These are phyloP conservation scores for Obelidium mucronatum DNA, from an alignment of 192 early-diverging fungal genomes.

Conservation along the genomic window DNA sequence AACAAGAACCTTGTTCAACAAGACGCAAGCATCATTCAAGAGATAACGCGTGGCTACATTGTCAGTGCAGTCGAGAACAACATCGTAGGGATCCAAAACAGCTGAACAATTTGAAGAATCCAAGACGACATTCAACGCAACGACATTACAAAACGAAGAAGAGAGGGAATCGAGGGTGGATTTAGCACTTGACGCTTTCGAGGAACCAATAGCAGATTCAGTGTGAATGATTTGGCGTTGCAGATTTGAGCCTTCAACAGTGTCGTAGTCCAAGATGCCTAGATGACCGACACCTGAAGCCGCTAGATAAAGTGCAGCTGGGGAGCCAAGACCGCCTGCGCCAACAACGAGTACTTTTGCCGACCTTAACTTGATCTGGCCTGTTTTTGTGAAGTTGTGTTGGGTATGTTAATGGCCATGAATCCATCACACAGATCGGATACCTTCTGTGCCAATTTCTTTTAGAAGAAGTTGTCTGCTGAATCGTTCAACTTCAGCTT, in stretches of 20 bases:
- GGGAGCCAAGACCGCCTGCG: conserved; percentile 93
- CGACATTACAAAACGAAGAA: conserved; percentile 58
- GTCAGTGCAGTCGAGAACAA: conserved; percentile 91
- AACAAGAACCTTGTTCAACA: conserved; percentile 81
- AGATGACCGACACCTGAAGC: conserved; percentile 84
- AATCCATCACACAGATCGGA: too few relatives aligned
- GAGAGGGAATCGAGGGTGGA: conserved; percentile 58
- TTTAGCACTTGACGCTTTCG: conserved; percentile 83
- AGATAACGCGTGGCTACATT: conserved; percentile 96
- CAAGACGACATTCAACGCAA: conserved; percentile 73
- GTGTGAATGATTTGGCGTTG: conserved; percentile 96
- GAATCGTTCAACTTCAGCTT: conserved; percentile 80
- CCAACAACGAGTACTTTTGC: conserved; percentile 85
- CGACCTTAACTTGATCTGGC: conserved; percentile 78
- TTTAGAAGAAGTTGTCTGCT: conserved; percentile 87
- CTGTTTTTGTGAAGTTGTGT: conserved; percentile 43
- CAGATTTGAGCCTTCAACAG: conserved; percentile 88
- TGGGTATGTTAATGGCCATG: background rate
- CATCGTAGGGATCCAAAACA: conserved; percentile 63
- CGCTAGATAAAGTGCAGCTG: conserved; percentile 87
- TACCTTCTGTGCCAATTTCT: conserved; percentile 75
- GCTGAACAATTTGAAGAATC: conserved; percentile 81
- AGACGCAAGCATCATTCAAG: conserved; percentile 91
- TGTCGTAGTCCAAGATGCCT: conserved; percentile 94
- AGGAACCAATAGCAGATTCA: conserved; percentile 66